Base-by-base conservation (phyloP, 768 basidiomycete species). In the Leccinum uliginosum region DNA sequence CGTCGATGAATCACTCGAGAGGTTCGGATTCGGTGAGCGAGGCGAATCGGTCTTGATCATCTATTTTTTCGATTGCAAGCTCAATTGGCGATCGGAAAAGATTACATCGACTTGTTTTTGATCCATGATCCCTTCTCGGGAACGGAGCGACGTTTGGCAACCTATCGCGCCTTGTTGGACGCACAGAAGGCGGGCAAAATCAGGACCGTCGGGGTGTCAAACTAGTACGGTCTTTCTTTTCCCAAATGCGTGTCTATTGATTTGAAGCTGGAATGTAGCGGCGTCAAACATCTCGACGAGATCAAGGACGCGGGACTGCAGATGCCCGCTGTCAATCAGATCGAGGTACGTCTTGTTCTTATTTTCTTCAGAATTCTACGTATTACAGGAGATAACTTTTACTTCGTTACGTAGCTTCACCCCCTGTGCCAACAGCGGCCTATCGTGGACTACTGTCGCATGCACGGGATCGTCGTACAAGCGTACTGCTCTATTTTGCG, bases 341-440 rank as follows among this genome's bases (percentile, higher is more conserved):
- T 93, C 56, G 90, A 93, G 80, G 90, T 83, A 65, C 32, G 74
- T 62, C 23, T 27, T 19, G 11, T 29, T 34, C 10, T 49, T 27
- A 43, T 43, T 43, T 46, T 46, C 14, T 49, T 48, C 30, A 30
- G 12, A 12, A 12, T 50, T 1, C 24, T 24, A 10, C 19, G 19
- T 19, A 43, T 19, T 11, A 6, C 34, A 50, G 50, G 48, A 56
- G 47, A 50, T 57, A 59, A 62, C 52, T 14, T 15, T 17, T 54
- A 7, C 30, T 53, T 32, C 17, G 34, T 11, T 46, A 48, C 47
- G 35, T 62, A 91, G 89, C 75, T 92, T 19, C 90, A 92, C 60
- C 90, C 91, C 0, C 79, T 86, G 57, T 93, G 89, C 71, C 92
- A 93, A 66, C 91, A 93, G 64, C 80, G 77, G 43, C 78, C 83